Evolutionary conservation across 176 grass and related monocot species (phyloP), one percentile per base, ranked within the genome.

Genomic region (Oryza australiensis): DNA sequence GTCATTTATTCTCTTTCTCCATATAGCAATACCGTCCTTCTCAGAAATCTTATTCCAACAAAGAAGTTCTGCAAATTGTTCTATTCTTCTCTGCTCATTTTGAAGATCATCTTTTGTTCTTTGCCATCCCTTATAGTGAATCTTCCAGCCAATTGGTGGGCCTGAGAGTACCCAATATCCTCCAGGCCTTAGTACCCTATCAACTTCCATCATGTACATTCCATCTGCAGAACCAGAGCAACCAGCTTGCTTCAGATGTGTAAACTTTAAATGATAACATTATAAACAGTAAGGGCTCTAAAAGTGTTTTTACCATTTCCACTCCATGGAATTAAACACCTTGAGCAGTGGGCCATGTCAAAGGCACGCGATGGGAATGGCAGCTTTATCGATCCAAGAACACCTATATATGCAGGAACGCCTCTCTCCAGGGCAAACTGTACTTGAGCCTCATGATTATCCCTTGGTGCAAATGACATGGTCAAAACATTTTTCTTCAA

Each of bases 181-280:
- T 12, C 94, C 94, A 20, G 94, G 91, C 72, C 94, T 87, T 26
- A 97, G 85, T 49, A 97, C 94, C 42, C 94, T 72, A 83, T 97
- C 94, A 77, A 94, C 90, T 70, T 97, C 94, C 91, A 94, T 94
- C 91, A 97, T 92, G 89, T 97, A 97, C 82, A 94, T 91, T 72
- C 94, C 94, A 80, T 94, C 94, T 97, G 89, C 46, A 55, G 71
- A 91, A 67, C 59, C 63, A 62, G 16, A 73, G n/a, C 23, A 64
- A 75, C 43, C 34, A 71, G 5, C 66, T 75, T 72, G 30, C 20
- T 66, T 76, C 64, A 89, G 28, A 68, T 67, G 23, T 66, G 53
- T 38, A 62, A n/a, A 26, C 28, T 65, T 72, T 55, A 65, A 59
- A 62, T 18, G 41, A 12, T 3, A 67, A 9, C 38, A 59, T 68